Evolutionary conservation across 176 grass and related monocot species (phyloP).

Genomic region (Oryza officinalis): DNA sequence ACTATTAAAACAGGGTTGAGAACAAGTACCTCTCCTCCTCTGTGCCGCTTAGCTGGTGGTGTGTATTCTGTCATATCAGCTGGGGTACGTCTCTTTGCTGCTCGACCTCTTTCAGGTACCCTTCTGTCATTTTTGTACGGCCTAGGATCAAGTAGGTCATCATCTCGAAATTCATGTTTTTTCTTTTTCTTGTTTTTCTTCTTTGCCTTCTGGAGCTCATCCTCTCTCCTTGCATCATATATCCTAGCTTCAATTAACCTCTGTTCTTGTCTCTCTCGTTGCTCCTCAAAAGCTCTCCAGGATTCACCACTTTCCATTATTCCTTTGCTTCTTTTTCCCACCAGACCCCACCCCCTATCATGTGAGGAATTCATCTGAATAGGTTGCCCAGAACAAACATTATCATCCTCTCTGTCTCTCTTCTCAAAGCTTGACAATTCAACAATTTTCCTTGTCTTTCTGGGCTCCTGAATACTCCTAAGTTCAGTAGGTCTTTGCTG

Average conservation of each 20-base stretch:
- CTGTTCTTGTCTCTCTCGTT: slow-evolving; percentile 51
- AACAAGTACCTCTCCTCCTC: slow-evolving; percentile 82
- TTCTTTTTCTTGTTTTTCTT: slow-evolving; percentile 97
- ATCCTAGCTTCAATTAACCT: slow-evolving; percentile 65
- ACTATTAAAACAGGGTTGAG: slow-evolving; percentile 16
- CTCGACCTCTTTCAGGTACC: slow-evolving; percentile 63
- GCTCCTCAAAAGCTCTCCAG: slow-evolving; percentile 64
- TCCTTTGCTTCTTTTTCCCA: slow-evolving; percentile 57
- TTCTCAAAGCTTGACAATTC: slow-evolving; percentile 74
- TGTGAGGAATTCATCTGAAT: slow-evolving; percentile 49
- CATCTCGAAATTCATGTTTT: slow-evolving; percentile 92
- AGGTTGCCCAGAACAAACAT: slow-evolving; percentile 56
- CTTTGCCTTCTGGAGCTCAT: slow-evolving; percentile 74
- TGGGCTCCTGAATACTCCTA: slow-evolving; percentile 54
- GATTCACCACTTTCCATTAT: slow-evolving; percentile 38
- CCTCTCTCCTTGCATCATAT: slow-evolving; percentile 59
- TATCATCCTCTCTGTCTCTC: slow-evolving; percentile 49
- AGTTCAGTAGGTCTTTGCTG: slow-evolving; percentile 40
- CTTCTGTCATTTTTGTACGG: slow-evolving; percentile 91
- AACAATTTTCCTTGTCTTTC: slow-evolving; percentile 76
- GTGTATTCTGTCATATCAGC: slow-evolving; percentile 57
- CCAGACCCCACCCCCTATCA: slow-evolving; percentile 44
- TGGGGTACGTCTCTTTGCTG: slow-evolving; percentile 53
- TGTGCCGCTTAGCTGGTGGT: slow-evolving; percentile 66
- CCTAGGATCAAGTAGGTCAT: slow-evolving; percentile 69